phyloP scores from a whole-genome alignment of 2,329 filamentous ascomycete species.

The Talaromyces funiculosus region DNA sequence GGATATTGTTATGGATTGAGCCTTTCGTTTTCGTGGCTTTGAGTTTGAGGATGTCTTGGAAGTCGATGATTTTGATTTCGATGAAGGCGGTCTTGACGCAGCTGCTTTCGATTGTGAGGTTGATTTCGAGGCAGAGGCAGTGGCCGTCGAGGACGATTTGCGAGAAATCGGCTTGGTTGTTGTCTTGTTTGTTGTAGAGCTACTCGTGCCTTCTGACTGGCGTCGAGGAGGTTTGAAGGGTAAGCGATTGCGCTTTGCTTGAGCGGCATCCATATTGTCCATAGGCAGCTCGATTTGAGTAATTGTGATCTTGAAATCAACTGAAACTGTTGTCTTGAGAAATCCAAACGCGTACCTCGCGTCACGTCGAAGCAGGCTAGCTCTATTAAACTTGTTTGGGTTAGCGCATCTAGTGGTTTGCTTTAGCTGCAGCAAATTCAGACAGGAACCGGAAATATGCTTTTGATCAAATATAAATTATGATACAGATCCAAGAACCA shows the following conservation, averaged over 20 bases:
- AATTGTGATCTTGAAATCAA: not conserved
- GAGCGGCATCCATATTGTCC: not conserved
- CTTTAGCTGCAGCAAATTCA: not conserved
- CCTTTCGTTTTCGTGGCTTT: slow-evolving; percentile 12
- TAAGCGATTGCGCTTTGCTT: slow-evolving; percentile 33
- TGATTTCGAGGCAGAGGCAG: not conserved
- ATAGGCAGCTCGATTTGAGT: not conserved
- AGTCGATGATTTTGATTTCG: not conserved
- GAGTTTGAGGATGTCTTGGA: slow-evolving; percentile 17
- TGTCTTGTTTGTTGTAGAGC: slow-evolving; percentile 18
- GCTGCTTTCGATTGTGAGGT: not conserved
- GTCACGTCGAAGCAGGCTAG: slow-evolving; percentile 5
- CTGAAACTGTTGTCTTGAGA: not conserved
- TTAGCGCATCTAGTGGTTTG: not conserved
- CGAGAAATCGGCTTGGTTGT: slow-evolving; percentile 19
- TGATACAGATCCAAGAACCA: not conserved
- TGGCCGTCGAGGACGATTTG: slow-evolving; percentile 10
- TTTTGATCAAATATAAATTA: too few relatives aligned
- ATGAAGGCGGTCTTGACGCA: slow-evolving; percentile 15
- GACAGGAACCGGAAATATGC: not conserved
- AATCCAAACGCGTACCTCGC: not conserved
- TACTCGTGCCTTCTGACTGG: slow-evolving; percentile 23
- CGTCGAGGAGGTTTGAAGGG: slow-evolving; percentile 43
- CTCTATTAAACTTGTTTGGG: not conserved
- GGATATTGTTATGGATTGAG: slow-evolving; percentile 5